phyloP scores from a whole-genome alignment of 1,139 yeast genomes.

The Petasospora fabianii region DNA sequence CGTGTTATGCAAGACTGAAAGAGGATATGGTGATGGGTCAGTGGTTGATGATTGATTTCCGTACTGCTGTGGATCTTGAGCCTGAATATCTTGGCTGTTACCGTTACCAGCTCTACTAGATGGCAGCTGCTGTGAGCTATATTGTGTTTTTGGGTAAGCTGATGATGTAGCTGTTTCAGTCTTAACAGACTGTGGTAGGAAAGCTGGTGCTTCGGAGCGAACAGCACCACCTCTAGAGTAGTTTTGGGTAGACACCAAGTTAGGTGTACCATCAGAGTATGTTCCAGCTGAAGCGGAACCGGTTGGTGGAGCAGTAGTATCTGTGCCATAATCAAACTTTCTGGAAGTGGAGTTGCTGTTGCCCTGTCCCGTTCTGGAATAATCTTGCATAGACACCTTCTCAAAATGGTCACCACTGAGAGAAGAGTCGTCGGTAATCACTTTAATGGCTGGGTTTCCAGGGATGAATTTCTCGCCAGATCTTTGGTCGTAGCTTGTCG shows the following conservation, averaged over 20 bases:
- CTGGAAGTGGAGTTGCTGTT: slow-evolving; percentile 12
- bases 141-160: slow-evolving; percentile 18
- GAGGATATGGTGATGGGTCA: slow-evolving; percentile 6
- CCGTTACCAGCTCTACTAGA: too few species aligned
- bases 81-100: slow-evolving; percentile 1
- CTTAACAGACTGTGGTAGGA: slow-evolving; percentile 23
- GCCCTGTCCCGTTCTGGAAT: slow-evolving; percentile 16
- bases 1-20: slow-evolving; percentile 7
- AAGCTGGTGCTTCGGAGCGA: slow-evolving; percentile 22
- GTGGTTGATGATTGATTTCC: background rate
- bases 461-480: slow-evolving; percentile 17
- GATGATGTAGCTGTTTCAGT: slow-evolving; percentile 21
- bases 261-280: slow-evolving; percentile 22
- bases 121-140: slow-evolving; percentile 5
- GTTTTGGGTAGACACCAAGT: slow-evolving; percentile 23
- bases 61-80: background rate
- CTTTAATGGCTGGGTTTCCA: slow-evolving; percentile 14
- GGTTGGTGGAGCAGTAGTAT: background rate
- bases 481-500: slow-evolving; percentile 2
- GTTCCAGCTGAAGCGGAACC: background rate
- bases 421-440: slow-evolving; percentile 21
- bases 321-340: slow-evolving; percentile 10
- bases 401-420: slow-evolving; percentile 19
- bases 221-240: slow-evolving; percentile 23
- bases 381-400: slow-evolving; percentile 23